Base-by-base conservation (phyloP, 345 rosid species). In the Mercurialis annua region DNA sequence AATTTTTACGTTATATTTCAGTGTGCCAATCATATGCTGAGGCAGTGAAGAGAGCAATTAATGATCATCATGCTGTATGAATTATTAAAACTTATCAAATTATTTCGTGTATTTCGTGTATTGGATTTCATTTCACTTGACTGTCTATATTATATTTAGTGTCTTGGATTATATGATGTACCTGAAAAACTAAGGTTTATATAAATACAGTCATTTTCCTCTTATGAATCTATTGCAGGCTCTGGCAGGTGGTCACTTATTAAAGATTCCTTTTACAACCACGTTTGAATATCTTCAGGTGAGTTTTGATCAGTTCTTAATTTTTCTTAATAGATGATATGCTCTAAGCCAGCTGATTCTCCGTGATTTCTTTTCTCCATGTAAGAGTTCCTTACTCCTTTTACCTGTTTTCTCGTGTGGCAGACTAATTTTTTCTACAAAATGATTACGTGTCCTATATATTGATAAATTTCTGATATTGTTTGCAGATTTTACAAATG, bases 251-350 rank as follows among this genome's bases (percentile, higher is more conserved):
- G 83, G 88, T 65, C 77, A 71, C 33, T 76, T 93, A 73, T 84
- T 93, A 70, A 93, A 93, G 61, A 89, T 91, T 76, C 82, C 96
- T 10, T 93, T 91, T 82, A 83, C 97, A 70, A 94, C 92, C 59
- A 91, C 91, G 46, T 94, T 89, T 61, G 96, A 94, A 76, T 91
- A 91, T 80, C 95, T 89, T 23, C 97, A 94, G 96, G 99, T 91
- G 67, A 67, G 73, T 30, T 53, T 71, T 62, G n/a, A 30, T 29
- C 27, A 55, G 53, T 31, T 56, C 67, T 8, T 33, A 51, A n/a
- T 70, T 42, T 34, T 16, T 27, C 20, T 17, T 33, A n/a, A 9
- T 40, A 40, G n/a, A n/a, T n/a, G n/a, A n/a, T 10, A 33, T 57
- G 43, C 38, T 6, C 17, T 54, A n/a, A 24, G 56, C 5, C n/a